Conservation (phyloP, 768 basidiomycete species). For the Suillus discolor region DNA sequence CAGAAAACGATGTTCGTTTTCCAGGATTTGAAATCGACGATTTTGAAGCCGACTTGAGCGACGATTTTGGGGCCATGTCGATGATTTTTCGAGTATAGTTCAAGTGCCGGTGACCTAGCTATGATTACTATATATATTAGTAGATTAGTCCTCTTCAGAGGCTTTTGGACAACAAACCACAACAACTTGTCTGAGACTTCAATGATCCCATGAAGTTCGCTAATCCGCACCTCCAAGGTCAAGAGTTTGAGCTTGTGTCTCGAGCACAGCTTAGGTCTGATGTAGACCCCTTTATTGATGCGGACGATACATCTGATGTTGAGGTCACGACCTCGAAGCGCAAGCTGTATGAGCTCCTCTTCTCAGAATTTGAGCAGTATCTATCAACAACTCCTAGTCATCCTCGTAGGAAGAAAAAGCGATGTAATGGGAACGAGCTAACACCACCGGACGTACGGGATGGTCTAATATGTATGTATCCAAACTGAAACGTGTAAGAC, state of each 20-base stretch:
- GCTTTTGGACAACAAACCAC: slow-evolving; percentile 17
- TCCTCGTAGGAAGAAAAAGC: slow-evolving; percentile 6
- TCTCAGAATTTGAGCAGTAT: slow-evolving; percentile 20
- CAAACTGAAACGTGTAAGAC: neutral
- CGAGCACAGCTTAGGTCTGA: slow-evolving; percentile 33
- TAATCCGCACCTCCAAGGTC: slow-evolving; percentile 48
- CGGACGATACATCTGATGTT: slow-evolving; percentile 1
- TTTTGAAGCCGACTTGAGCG: slow-evolving; percentile 12
- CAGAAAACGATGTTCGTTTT: slow-evolving; percentile 14
- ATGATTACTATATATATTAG: neutral
- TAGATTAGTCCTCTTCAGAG: neutral
- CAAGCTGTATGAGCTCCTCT: slow-evolving; percentile 25
- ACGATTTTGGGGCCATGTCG: slow-evolving; percentile 6
- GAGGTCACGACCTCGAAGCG: slow-evolving; percentile 19
- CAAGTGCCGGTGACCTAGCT: neutral
- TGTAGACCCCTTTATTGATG: slow-evolving; percentile 15
- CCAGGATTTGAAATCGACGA: slow-evolving; percentile 23
- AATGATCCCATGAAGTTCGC: slow-evolving; percentile 44
- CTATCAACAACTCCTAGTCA: slow-evolving; percentile 8
- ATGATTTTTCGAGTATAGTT: slow-evolving; percentile 1
- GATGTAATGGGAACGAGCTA: slow-evolving; percentile 10
- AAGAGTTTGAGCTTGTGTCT: slow-evolving; percentile 35
- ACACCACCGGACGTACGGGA: neutral
- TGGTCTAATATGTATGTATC: slow-evolving; percentile 6
- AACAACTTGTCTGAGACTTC: slow-evolving; percentile 17